phyloP scores from a whole-genome alignment of 768 basidiomycete genomes.

The Russula sp. region DNA sequence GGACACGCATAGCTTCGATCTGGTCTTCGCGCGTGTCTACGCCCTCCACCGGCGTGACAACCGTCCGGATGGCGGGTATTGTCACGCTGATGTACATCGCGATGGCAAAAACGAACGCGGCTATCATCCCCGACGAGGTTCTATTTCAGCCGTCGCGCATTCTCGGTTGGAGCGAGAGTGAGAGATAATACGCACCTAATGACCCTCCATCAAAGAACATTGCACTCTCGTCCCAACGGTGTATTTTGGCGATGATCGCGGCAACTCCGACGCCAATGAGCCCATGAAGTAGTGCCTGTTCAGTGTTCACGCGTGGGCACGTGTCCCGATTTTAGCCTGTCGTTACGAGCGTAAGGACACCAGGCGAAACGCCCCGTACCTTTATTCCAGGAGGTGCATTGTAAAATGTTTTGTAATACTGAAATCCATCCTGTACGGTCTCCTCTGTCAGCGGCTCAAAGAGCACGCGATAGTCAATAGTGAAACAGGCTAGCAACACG shows the following conservation, averaged over 20 bases:
- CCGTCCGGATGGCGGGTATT: constrained; percentile 69
- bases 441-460: constrained; percentile 63
- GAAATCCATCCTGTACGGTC: constrained; percentile 67
- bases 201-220: constrained; percentile 92
- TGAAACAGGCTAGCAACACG: constrained; percentile 77
- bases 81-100: constrained; percentile 81
- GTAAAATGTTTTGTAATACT: constrained; percentile 90
- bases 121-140: constrained; percentile 35
- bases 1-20: constrained; percentile 70
- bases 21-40: constrained; percentile 59
- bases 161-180: background rate
- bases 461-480: constrained; percentile 81
- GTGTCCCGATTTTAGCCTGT: background rate
- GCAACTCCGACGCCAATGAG: constrained; percentile 74
- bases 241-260: constrained; percentile 71
- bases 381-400: constrained; percentile 92
- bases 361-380: constrained; percentile 40
- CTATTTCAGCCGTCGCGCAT: background rate
- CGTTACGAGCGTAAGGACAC: background rate
- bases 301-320: background rate
- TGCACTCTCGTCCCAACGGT: constrained; percentile 88
- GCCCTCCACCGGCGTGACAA: constrained; percentile 50
- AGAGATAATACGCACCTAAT: constrained; percentile 51
- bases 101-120: constrained; percentile 65
- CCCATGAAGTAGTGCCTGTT: constrained; percentile 79